Percentiles rank a stretch among this genome's conserved stretches.
Evolutionary conservation across 2,329 filamentous ascomycete species (phyloP).

Genomic region (Nigrospora osmanthi): DNA sequence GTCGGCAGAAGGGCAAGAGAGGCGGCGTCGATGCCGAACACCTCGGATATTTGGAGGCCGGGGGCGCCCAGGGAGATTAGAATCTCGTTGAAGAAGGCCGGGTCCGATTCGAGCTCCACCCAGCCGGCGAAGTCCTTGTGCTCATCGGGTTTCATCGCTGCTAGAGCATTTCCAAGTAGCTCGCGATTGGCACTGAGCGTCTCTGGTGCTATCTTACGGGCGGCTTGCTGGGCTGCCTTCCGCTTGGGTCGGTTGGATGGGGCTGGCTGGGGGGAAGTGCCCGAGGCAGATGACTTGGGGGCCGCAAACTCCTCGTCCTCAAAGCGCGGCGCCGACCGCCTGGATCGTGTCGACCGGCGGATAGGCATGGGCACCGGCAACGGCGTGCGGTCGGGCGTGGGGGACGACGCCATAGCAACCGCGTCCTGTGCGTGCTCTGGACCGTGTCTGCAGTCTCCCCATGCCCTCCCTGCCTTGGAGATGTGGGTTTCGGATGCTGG

Average conservation of each 20-base stretch:
- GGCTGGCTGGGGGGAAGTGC: too few species aligned
- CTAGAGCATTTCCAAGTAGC: constrained; percentile 36
- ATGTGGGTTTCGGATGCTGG: too few species aligned
- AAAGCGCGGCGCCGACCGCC: background rate
- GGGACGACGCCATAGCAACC: too few species aligned
- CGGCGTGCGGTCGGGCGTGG: too few species aligned
- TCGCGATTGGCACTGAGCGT: constrained; percentile 26
- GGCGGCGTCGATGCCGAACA: constrained; percentile 64
- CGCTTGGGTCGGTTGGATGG: constrained; percentile 29
- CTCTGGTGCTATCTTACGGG: constrained; percentile 21
- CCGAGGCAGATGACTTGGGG: background rate
- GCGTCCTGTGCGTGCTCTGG: too few species aligned
- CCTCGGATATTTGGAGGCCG: constrained; percentile 67
- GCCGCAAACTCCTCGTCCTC: too few species aligned
- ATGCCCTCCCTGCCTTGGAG: too few species aligned
- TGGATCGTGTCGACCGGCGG: background rate
- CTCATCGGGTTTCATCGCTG: constrained; percentile 41
- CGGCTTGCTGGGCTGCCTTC: constrained; percentile 29
- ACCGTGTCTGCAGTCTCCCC: too few species aligned
- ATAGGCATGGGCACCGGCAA: background rate
- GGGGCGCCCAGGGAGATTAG: constrained; percentile 70
- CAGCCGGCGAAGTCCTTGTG: constrained; percentile 61
- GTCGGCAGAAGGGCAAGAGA: constrained; percentile 58
- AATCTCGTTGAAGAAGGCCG: constrained; percentile 81
- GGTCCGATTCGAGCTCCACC: constrained; percentile 85